A percentile compares a stretch with the other conserved stretches of the same genome.
These are phyloP conservation scores for thale cress (Arabidopsis thaliana) DNA, from an alignment of 345 rosid species.

Conservation along the genomic window TAIR10.1 NC_003070.9:10617501-10618000, in stretches of 20 bases:
- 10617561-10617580: not conserved
- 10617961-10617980: not conserved
- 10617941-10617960: not conserved
- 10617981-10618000: not conserved
- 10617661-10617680: slow-evolving; percentile 4
- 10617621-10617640: not conserved
- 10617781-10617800: not conserved
- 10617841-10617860: not conserved
- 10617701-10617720: not conserved
- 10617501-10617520: not conserved
- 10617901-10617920: not conserved
- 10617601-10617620: not conserved
- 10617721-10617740: not conserved
- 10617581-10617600: not conserved
- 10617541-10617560: not conserved
- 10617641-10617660: slow-evolving; percentile 9
- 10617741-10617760: not conserved
- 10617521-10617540: not conserved
- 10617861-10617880: not conserved
- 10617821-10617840: not conserved
- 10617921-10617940: not conserved
- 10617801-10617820: not conserved
- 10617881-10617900: not conserved
- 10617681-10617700: not conserved
- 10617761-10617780: not conserved